These are phyloP conservation scores for Cucumis hystrix DNA, from an alignment of 306 rosid genomes.

Conservation along the genomic window DNA sequence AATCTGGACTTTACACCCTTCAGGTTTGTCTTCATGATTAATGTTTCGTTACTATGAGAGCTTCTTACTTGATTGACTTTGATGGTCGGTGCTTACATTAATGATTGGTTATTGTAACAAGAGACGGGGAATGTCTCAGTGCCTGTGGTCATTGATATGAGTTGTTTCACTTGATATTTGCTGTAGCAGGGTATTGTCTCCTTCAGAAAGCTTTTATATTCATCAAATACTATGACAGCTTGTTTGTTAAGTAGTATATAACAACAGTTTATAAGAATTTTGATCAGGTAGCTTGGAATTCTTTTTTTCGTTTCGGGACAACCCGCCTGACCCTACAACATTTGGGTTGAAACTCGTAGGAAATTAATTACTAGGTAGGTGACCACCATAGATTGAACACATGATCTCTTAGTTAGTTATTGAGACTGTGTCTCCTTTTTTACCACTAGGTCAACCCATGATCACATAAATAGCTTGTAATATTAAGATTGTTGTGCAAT, in stretches of 20 bases:
- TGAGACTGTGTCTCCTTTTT: too few species aligned
- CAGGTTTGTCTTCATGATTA: conserved; percentile 39
- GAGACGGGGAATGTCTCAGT: background rate
- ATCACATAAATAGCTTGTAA: background rate
- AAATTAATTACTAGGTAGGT: too few species aligned
- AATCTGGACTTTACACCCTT: conserved; percentile 92
- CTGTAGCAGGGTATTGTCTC: background rate
- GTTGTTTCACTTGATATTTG: background rate
- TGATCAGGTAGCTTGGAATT: background rate
- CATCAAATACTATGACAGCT: background rate
- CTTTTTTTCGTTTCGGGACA: too few species aligned
- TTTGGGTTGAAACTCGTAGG: too few species aligned
- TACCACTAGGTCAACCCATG: too few species aligned
- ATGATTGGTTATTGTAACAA: background rate
- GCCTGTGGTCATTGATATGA: background rate
- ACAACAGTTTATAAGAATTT: background rate
- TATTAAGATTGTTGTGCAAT: background rate
- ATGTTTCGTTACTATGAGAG: background rate
- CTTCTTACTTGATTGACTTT: background rate
- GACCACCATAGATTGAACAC: too few species aligned
- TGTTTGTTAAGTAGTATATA: background rate
- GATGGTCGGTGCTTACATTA: background rate
- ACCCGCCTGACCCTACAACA: too few species aligned
- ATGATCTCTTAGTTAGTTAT: too few species aligned
- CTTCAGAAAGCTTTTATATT: background rate